Percentiles rank a stretch among this genome's conserved stretches.
Evolutionary conservation across 164 flowering plant genomes (phyloP).

Genomic region (Stephania japonica): DNA sequence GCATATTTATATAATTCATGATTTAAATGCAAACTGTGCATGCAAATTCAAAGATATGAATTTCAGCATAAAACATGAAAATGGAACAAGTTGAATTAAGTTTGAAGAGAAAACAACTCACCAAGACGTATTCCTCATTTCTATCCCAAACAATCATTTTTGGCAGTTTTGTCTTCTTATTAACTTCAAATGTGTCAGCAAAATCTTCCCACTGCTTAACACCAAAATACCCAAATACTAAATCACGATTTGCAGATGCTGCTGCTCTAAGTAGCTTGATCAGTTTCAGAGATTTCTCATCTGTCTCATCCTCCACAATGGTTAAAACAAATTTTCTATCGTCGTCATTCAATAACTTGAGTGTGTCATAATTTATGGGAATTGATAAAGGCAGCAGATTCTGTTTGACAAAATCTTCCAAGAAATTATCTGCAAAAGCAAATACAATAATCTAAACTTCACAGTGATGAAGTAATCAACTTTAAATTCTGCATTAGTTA

Average conservation of each 20-base stretch:
- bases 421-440: conserved; percentile 53
- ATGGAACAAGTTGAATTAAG: neutral
- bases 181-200: conserved; percentile 61
- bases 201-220: conserved; percentile 70
- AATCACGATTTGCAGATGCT: conserved; percentile 90
- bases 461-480: neutral
- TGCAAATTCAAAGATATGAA: neutral
- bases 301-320: conserved; percentile 65
- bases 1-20: neutral
- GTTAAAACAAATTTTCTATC: conserved; percentile 76
- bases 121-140: conserved; percentile 60
- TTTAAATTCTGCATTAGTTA: neutral
- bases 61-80: neutral
- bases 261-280: conserved; percentile 76
- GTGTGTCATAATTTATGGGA: conserved; percentile 70
- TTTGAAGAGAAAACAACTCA: conserved; percentile 35
- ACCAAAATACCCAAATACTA: conserved; percentile 85
- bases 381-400: conserved; percentile 57
- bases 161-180: conserved; percentile 59
- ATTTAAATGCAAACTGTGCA: neutral
- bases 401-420: conserved; percentile 78
- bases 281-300: conserved; percentile 50
- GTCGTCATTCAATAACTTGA: conserved; percentile 71
- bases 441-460: conserved; percentile 10
- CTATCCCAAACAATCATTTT: conserved; percentile 93